Evolutionary conservation across 768 basidiomycete genomes (phyloP), one percentile per base, ranked within the genome.

Genomic region (Boletus edulis): DNA sequence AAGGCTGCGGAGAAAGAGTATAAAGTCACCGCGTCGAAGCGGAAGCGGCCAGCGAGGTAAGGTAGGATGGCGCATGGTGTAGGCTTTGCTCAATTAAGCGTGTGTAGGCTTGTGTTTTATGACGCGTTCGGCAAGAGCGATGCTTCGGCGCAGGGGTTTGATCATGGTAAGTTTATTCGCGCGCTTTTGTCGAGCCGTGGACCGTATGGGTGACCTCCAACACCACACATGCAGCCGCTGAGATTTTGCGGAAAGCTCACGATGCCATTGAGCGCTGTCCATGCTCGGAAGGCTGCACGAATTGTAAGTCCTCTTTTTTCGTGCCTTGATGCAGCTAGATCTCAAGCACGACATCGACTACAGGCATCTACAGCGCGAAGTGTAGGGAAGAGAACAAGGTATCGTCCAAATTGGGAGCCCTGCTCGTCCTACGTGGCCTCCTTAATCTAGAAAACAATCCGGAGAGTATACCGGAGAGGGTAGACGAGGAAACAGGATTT

Each of bases 321-420:
- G 9, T 27, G 35, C 7, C 2, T 24, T 31, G 47, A 43, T 2
- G 6, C 32, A 2, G 17, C 8, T 12, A 2, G 27, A 31, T 34
- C 35, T 29, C n/a, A 40, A 8, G 13, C 5, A 15, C 12, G 5
- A 17, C 24, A 4, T 39, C 9, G 17, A 52, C 24, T 20, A 8
- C 47, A 93, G 91, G 91, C 63, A 79, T 91, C 15, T 76, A 83
- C 55, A 87, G 86, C 61, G 65, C 78, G 17, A 67, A 64, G 8
- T 94, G 92, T 71, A 83, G 73, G 64, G 86, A 91, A 67, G 78
- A 78, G 49, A 92, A 92, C 70, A 68, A 76, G n/a, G 83, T 93
- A 4, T 78, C 76, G 15, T 89, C 87, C 12, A 94, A 94, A 66
- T 52, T 79, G 8, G 92, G 92, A n/a, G 90, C 91, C 1, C 67